Conservation (phyloP, 2,329 filamentous ascomycete species). For the Elsinoe perseae region DNA sequence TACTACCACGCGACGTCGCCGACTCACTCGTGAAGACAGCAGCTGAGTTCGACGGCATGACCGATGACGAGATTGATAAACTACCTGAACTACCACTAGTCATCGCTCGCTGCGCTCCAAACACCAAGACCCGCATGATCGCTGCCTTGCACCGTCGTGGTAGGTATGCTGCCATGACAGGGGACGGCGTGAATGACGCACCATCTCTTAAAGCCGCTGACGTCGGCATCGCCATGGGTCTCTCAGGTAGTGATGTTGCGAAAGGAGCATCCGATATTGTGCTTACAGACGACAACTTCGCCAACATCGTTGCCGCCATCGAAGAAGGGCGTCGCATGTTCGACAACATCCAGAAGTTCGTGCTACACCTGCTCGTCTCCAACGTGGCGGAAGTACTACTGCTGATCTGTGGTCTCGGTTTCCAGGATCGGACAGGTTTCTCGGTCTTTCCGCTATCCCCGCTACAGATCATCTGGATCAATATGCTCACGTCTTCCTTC, state of each 20-base stretch:
- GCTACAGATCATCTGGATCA: constrained; percentile 43
- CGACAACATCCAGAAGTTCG: constrained; percentile 42
- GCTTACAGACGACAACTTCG: constrained; percentile 40
- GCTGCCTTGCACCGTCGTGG: constrained; percentile 37
- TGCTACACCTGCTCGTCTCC: constrained; percentile 43
- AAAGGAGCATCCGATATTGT: constrained; percentile 41
- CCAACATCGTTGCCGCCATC: constrained; percentile 39
- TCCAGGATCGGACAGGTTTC: constrained; percentile 37
- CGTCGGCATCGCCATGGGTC: constrained; percentile 40
- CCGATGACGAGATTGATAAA: constrained; percentile 36
- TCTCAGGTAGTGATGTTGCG: constrained; percentile 38
- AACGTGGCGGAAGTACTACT: constrained; percentile 43
- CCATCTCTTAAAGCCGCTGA: constrained; percentile 40
- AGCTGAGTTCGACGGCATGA: constrained; percentile 38
- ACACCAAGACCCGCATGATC: constrained; percentile 43
- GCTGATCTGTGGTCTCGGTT: constrained; percentile 40
- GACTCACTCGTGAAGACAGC: constrained; percentile 37
- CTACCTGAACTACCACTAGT: constrained; percentile 38
- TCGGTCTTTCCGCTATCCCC: constrained; percentile 41
- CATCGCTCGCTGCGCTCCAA: constrained; percentile 40
- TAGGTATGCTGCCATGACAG: constrained; percentile 38
- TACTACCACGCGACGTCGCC: constrained; percentile 20
- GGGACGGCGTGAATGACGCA: constrained; percentile 40
- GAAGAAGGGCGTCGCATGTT: constrained; percentile 40
- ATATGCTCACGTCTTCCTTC: constrained; percentile 42